These are phyloP conservation scores for Nannochloropsis gaditana DNA, from an alignment of 108 stramenopile genomes.

Conservation along the genomic window DNA sequence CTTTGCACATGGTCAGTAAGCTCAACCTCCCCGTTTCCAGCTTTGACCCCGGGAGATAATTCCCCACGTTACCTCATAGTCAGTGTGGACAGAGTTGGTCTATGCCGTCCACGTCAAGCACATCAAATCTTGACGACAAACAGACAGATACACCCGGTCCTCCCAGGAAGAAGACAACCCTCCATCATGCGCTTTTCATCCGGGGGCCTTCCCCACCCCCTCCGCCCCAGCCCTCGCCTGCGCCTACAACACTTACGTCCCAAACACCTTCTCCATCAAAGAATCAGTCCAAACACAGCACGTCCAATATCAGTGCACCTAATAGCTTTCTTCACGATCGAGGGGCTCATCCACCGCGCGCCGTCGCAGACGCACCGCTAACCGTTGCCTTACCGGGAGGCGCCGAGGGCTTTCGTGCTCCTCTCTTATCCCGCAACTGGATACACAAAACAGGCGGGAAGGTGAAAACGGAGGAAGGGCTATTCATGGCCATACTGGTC, in stretches of 20 bases:
- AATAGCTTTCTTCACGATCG: background rate
- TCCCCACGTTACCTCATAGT: too few relatives aligned
- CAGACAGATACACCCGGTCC: too few relatives aligned
- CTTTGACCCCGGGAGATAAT: too few relatives aligned
- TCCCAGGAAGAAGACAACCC: background rate
- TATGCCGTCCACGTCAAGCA: too few relatives aligned
- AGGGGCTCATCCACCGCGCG: background rate
- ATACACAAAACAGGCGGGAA: background rate
- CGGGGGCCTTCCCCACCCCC: background rate
- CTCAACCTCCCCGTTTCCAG: too few relatives aligned
- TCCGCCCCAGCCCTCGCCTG: background rate
- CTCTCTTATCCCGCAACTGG: constrained; percentile 5
- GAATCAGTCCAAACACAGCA: background rate
- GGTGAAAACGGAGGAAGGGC: background rate
- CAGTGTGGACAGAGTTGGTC: too few relatives aligned
- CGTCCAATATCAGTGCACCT: background rate
- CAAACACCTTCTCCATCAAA: background rate
- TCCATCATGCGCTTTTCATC: constrained; percentile 11
- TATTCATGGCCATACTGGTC: background rate
- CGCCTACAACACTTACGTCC: background rate
- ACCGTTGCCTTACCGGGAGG: background rate
- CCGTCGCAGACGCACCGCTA: background rate
- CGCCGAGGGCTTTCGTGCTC: background rate
- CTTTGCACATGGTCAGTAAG: too few relatives aligned
- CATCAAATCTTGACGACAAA: too few relatives aligned